Evolutionary conservation across 164 flowering plant genomes (phyloP), one percentile per base, ranked within the genome.

Genomic region (Vitis amurensis): DNA sequence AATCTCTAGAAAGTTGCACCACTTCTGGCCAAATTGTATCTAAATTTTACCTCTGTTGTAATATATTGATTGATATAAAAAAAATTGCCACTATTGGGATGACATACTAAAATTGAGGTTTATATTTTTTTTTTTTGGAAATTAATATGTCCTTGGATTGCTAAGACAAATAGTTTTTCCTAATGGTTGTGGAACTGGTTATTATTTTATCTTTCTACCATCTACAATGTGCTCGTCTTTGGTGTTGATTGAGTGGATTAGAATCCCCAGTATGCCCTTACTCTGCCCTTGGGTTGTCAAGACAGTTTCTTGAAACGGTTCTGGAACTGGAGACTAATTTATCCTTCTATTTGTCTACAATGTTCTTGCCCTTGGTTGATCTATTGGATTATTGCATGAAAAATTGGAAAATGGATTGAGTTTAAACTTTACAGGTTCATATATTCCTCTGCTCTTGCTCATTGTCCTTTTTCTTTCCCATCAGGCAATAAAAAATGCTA

Each of bases 401-500:
- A 37, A 37, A 37, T 37, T 37, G 44, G 44, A 37, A 31, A 37
- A 37, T 37, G 44, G 4, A 37, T 1, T n/a, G 50, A 55, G 5
- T 58, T 27, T 58, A 8, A 57, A 15, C 14, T 10, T 23, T 0
- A 50, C 44, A 44, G 49, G 9, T 23, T 6, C 3, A 31, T 12
- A n/a, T n/a, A 13, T 66, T 55, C 55, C 14, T 59, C n/a, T 61
- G 17, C 37, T 48, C 10, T 14, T 19, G 19, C 9, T 52, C 57
- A 17, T 44, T 31, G 0, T 11, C 9, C 50, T 27, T 47, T 49
- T n/a, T 50, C 50, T 68, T 68, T 11, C 55, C 17, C 11, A 37
- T 16, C 87, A 94, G 98, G 93, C 91, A 68, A 82, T 94, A 27
- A 94, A 89, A 77, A 77, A 71, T 77, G 79, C 88, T 69, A 96